Percentiles rank a stretch among this genome's conserved stretches.
Evolutionary conservation across 2,329 filamentous ascomycete species (phyloP).

Genomic region (Paecilomyces variotii): DNA sequence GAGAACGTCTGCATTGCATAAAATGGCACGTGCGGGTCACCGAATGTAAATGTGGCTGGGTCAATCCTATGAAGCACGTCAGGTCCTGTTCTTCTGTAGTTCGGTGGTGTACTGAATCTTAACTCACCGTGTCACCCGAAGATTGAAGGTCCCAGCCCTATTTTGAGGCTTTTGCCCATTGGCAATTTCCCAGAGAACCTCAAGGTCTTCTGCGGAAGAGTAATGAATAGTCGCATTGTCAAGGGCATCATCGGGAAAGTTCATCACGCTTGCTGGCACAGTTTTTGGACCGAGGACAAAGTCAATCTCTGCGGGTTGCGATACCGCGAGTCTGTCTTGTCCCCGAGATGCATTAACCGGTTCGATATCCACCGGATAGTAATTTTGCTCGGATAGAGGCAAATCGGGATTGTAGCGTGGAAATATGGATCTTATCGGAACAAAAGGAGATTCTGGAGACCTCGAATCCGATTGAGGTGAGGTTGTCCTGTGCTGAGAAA

Average conservation of each 20-base stretch:
- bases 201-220: slow-evolving; percentile 32
- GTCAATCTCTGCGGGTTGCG: slow-evolving; percentile 27
- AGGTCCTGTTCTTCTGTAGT: slow-evolving; percentile 5
- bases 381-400: slow-evolving; percentile 28
- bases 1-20: slow-evolving; percentile 38
- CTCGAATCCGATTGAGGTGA: slow-evolving; percentile 3
- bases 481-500: neutral
- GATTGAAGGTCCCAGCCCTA: slow-evolving; percentile 26
- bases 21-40: slow-evolving; percentile 33
- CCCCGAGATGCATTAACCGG: slow-evolving; percentile 11
- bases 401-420: slow-evolving; percentile 35
- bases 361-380: slow-evolving; percentile 20
- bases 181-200: slow-evolving; percentile 37
- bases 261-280: slow-evolving; percentile 34
- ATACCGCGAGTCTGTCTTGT: slow-evolving; percentile 21
- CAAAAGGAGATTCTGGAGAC: slow-evolving; percentile 20
- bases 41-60: slow-evolving; percentile 36
- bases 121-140: slow-evolving; percentile 33
- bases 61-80: slow-evolving; percentile 24
- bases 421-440: slow-evolving; percentile 39
- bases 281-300: slow-evolving; percentile 30
- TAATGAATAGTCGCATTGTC: slow-evolving; percentile 28
- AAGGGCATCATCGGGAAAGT: slow-evolving; percentile 30
- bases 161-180: slow-evolving; percentile 34
- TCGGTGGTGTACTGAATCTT: slow-evolving; percentile 6